Conservation (phyloP, 108 stramenopile genomes). For the Schizochytrium sp. region DNA sequence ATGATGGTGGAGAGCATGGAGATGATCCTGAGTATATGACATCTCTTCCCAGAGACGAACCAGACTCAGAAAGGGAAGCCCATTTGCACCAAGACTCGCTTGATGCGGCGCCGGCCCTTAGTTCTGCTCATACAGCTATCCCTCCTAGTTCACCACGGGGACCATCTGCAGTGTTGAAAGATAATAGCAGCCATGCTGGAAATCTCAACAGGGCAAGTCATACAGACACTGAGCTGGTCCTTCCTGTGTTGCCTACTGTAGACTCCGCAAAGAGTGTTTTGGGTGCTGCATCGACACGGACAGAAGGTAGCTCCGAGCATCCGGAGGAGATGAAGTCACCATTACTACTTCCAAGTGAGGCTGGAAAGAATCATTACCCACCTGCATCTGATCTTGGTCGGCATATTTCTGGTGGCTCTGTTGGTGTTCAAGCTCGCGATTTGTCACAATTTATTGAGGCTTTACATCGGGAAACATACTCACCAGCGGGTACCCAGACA, state of each 20-base stretch:
- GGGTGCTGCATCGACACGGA: not conserved
- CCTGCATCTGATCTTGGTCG: not conserved
- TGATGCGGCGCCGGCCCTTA: not conserved
- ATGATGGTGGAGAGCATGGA: not conserved
- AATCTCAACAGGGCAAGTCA: no score
- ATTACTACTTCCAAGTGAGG: not conserved
- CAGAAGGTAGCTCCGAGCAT: not conserved
- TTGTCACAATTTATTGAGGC: slow-evolving; percentile 1
- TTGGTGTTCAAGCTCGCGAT: slow-evolving; percentile 9
- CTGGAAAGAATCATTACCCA: no score
- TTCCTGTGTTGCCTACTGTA: no score
- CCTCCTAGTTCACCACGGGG: not conserved
- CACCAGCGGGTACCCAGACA: not conserved
- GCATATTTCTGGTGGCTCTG: not conserved
- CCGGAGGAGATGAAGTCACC: not conserved
- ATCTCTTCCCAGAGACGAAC: not conserved
- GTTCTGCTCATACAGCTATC: not conserved
- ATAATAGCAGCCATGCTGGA: no score
- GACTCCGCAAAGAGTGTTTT: no score
- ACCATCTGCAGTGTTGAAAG: no score
- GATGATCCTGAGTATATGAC: not conserved
- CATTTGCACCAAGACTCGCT: not conserved
- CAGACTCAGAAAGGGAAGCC: not conserved
- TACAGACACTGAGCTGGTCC: no score
- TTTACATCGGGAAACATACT: not conserved